These are phyloP conservation scores for Conticribra guillardii DNA, from an alignment of 108 stramenopile genomes.

Conservation along the genomic window DNA sequence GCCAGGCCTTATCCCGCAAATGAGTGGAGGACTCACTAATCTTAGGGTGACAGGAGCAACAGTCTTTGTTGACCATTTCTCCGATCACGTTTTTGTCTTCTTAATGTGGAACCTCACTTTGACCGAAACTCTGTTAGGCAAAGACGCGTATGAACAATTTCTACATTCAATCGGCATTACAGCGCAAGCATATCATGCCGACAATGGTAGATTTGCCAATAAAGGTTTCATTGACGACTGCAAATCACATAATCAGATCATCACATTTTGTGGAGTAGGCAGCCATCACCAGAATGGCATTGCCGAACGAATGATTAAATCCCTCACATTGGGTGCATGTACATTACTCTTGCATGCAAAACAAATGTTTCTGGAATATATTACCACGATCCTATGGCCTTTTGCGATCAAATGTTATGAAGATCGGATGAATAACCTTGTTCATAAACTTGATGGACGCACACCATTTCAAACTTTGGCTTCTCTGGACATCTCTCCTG, in stretches of 20 bases:
- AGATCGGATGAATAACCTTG: conserved; percentile 7
- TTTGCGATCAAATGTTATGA: conserved; percentile 40
- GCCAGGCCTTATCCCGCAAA: conserved; percentile 43
- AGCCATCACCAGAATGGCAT: conserved; percentile 63
- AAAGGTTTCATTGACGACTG: conserved; percentile 15
- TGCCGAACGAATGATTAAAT: conserved; percentile 47
- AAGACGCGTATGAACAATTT: conserved; percentile 21
- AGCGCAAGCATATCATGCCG: conserved; percentile 43
- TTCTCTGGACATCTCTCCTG: neutral
- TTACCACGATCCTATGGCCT: conserved; percentile 56
- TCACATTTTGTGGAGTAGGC: conserved; percentile 56
- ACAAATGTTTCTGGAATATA: conserved; percentile 46
- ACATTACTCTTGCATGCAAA: conserved; percentile 57
- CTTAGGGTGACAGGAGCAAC: conserved; percentile 44
- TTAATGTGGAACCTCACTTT: conserved; percentile 23
- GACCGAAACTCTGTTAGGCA: conserved; percentile 21
- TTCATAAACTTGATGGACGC: neutral
- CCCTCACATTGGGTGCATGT: conserved; percentile 50
- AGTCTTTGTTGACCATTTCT: conserved; percentile 50
- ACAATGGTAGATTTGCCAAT: conserved; percentile 42
- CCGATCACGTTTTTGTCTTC: conserved; percentile 9
- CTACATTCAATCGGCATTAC: conserved; percentile 18
- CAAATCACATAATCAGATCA: conserved; percentile 23
- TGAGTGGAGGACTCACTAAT: conserved; percentile 17
- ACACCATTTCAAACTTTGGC: neutral